Conservation (phyloP, 192 early-diverging fungal species). For the Rhizophlyctis rosea region DNA sequence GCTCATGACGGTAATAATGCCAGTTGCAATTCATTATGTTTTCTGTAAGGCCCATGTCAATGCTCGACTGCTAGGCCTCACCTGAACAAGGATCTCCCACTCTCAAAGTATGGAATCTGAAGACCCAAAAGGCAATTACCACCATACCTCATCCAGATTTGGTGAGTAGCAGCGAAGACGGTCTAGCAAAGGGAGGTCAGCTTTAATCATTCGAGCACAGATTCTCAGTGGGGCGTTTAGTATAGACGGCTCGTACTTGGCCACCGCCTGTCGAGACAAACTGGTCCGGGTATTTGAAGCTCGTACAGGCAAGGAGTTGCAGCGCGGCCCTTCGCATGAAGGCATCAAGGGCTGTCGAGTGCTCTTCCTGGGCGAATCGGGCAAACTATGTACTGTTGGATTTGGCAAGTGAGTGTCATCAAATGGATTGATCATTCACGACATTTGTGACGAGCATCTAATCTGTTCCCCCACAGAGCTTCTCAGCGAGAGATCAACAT, state of each 20-base stretch:
- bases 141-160: constrained; percentile 25
- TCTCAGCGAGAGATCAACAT: constrained; percentile 68
- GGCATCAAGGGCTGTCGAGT: constrained; percentile 61
- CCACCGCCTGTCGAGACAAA: constrained; percentile 63
- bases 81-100: constrained; percentile 49
- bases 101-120: constrained; percentile 55
- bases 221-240: constrained; percentile 28
- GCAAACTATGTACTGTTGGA: constrained; percentile 55
- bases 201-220: no score
- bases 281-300: constrained; percentile 66
- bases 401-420: constrained; percentile 57
- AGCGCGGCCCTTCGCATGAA: constrained; percentile 62
- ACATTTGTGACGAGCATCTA: not conserved
- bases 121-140: constrained; percentile 23
- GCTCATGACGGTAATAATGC: constrained; percentile 50
- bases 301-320: constrained; percentile 52
- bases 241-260: constrained; percentile 64
- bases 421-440: no score
- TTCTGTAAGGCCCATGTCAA: no score
- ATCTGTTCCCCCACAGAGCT: constrained; percentile 33
- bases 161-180: no score
- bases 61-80: no score
- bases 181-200: no score
- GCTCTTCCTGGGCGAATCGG: constrained; percentile 59
- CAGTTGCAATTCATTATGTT: no score